These are phyloP conservation scores for Diaporthe citrichinensis DNA, from an alignment of 2,329 filamentous ascomycete species.

Conservation along the genomic window DNA sequence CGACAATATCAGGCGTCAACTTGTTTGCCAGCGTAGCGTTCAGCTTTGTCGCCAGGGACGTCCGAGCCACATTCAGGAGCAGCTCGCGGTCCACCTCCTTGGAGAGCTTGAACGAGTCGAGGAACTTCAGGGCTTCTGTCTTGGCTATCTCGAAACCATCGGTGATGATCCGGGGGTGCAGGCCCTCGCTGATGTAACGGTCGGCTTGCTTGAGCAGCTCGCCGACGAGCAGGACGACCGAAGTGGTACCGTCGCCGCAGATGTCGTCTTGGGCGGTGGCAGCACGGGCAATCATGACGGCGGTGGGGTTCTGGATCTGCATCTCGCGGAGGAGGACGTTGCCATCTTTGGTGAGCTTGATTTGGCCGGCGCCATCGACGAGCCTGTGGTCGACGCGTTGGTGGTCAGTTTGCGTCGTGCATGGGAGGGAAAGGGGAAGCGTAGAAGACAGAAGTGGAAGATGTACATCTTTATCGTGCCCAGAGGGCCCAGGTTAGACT, in stretches of 20 bases:
- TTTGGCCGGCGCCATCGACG: conserved; percentile 83
- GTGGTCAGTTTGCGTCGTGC: conserved; percentile 30
- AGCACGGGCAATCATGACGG: conserved; percentile 85
- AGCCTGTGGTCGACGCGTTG: conserved; percentile 61
- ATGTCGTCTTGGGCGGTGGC: conserved; percentile 99
- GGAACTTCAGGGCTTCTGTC: conserved; percentile 92
- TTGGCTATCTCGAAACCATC: conserved; percentile 99
- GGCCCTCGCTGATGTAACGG: conserved; percentile 94
- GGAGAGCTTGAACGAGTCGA: conserved; percentile 92
- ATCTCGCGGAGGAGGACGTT: conserved; percentile 85
- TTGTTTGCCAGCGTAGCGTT: conserved; percentile 90
- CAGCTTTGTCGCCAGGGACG: conserved; percentile 95
- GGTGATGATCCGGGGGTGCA: conserved; percentile 96
- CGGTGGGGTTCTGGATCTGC: conserved; percentile 99
- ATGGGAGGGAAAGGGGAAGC: not conserved
- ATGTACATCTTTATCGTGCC: conserved; percentile 95
- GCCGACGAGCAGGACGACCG: conserved; percentile 93
- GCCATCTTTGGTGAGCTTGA: conserved; percentile 99
- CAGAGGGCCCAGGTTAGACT: conserved; percentile 93
- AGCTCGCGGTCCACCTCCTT: conserved; percentile 94
- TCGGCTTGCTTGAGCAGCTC: conserved; percentile 98
- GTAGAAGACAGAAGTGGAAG: conserved; percentile 32
- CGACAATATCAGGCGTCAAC: conserved; percentile 94
- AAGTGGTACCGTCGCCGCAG: conserved; percentile 97
- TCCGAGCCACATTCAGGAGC: conserved; percentile 91